Evolutionary conservation across 1,284 basidiomycete species (phyloP), one percentile per base, ranked within the genome.

Genomic region (Rhodotorula mucilaginosa): DNA sequence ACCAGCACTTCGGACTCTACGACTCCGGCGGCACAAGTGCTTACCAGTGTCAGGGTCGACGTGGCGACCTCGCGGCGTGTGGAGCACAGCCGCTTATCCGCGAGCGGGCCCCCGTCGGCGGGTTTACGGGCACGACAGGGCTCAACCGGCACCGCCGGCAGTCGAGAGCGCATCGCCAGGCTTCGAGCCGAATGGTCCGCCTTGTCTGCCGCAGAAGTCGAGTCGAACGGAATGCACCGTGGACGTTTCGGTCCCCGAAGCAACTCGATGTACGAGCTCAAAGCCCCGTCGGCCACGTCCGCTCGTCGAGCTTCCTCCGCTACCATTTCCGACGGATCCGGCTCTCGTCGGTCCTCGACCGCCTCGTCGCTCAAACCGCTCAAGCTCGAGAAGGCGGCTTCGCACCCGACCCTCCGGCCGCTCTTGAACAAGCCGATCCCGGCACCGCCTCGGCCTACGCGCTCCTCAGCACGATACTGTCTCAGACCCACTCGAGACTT

Each of bases 401-500:
- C 56, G 10, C n/a, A n/a, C 29, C 26, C 29, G 26, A 46, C 21
- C 21, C 47, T 51, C 29, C 16, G 51, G 6, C 47, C 19, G n/a
- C 15, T 56, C 46, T n/a, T 58, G 47, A 29, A 58, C 46, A 23
- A 62, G 31, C 29, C 66, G 23, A 13, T 51, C 23, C 23, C 46
- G 10, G 44, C 44, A 16, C 58, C 44, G 21, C 64, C 54, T 16
- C 26, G 26, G 3, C 26, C 54, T 15, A 18, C 54, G 16, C 54
- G 54, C 6, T 47, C 57, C 2, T 23, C 48, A 0, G 39, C 58
- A 1, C 29, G 52, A 6, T 70, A 65, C 63, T 64, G 66, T 15
- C 65, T 68, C 4, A 68, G 71, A 2, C 71, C 71, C 3, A 65
- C 60, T 6, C 57, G 65, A 6, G 18, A 58, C 31, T 46, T 31